Evolutionary conservation across 805 yeast species (phyloP), one percentile per base, ranked within the genome.

Genomic region (Alloascoidea africana): DNA sequence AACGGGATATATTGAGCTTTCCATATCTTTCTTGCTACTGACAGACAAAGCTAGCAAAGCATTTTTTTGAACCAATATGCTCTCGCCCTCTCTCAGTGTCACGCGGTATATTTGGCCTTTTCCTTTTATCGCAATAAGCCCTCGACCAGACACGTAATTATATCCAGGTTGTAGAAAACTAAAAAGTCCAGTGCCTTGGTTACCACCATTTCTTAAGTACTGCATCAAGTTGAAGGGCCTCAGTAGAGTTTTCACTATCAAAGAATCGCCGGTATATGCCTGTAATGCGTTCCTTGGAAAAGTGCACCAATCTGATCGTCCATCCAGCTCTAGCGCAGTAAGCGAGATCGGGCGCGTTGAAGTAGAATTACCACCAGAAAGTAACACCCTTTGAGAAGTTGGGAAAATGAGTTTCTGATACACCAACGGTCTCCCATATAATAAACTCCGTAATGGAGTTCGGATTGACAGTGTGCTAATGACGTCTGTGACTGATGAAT

Each of bases 61-160:
- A 16, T 42, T 46, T 4, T 44, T 41, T 27, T 52, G 45, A n/a
- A 49, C 44, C 18, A 52, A 39, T 18, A 53, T 43, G 2, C 43
- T 27, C 18, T 57, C 62, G 17, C 39, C 46, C 6, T 43, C 34
- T 1, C 42, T 44, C 18, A 56, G 38, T 2, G 34, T 30, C 16
- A 58, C 37, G 16, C 52, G 46, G 37, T 51, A 52, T 11, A 54
- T 41, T 3, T 59, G 57, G 1, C 54, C 53, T 8, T 45, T 32
- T 2, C 60, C 60, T n/a, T 43, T 48, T 5, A 59, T 38, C 13
- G 56, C 53, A 13, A 58, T 23, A 13, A 52, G 44, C 1, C 59
- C 55, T n/a, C 44, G 41, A 1, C 54, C 58, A 5, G 39, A 37
- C 11, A 37, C 18, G 11, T 34, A 8, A 14, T 5, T 34, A 5